Conservation (phyloP, 1,284 basidiomycete genomes). For the Ustilago sp. region DNA sequence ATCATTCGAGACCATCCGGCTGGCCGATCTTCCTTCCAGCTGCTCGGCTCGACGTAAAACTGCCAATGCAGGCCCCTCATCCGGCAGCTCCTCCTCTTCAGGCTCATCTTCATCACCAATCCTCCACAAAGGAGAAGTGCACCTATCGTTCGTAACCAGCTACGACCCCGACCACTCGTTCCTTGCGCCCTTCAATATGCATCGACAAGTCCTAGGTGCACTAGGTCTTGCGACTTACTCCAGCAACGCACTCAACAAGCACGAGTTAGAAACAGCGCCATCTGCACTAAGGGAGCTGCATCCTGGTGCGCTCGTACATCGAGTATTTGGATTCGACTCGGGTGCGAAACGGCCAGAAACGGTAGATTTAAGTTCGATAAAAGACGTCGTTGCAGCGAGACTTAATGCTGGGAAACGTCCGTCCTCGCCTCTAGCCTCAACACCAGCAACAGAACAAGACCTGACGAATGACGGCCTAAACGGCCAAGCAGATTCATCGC, state of each 20-base stretch:
- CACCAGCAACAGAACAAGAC: not conserved
- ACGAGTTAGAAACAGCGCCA: conserved; percentile 51
- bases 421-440: conserved; percentile 3
- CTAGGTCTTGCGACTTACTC: conserved; percentile 58
- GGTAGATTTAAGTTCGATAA: conserved; percentile 53
- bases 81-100: conserved; percentile 3
- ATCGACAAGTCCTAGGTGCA: conserved; percentile 63
- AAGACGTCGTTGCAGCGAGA: conserved; percentile 41
- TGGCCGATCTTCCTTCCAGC: conserved; percentile 56
- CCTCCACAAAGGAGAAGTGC: conserved; percentile 62
- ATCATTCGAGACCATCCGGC: conserved; percentile 54
- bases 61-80: conserved; percentile 4
- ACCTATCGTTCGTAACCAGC: conserved; percentile 65
- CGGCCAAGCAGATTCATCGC: not conserved
- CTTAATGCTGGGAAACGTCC: conserved; percentile 12
- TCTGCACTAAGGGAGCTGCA: conserved; percentile 55
- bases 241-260: conserved; percentile 16
- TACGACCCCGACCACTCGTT: conserved; percentile 65
- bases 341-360: conserved; percentile 53
- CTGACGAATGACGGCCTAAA: not conserved
- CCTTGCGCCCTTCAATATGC: conserved; percentile 66
- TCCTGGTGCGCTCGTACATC: conserved; percentile 63
- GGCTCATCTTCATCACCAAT: conserved; percentile 33
- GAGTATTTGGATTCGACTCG: conserved; percentile 65
- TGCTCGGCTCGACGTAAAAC: conserved; percentile 27